Conservation (phyloP, 1,284 basidiomycete species). For the Cystobasidium sp. region DNA sequence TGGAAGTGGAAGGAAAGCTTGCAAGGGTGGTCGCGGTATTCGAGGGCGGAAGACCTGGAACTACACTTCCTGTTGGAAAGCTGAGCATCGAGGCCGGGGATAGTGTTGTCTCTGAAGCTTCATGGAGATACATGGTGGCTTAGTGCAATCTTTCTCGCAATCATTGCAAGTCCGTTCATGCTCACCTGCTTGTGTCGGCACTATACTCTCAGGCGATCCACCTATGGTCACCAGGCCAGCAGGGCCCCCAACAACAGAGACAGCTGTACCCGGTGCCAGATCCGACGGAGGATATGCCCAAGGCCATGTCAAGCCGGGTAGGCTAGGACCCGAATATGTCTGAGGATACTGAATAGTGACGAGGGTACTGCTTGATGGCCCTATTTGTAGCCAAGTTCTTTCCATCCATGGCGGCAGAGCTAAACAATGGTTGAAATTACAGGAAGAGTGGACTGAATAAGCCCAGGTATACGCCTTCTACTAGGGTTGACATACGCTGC, state of each 20-base stretch:
- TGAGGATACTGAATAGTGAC: conserved; percentile 36
- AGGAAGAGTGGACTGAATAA: neutral
- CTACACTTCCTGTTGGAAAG: no score
- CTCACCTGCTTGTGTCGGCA: no score
- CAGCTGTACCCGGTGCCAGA: conserved; percentile 2
- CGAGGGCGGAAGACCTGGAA: no score
- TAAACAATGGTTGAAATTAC: neutral
- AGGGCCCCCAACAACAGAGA: conserved; percentile 32
- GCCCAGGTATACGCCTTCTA: neutral
- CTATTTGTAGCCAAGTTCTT: conserved; percentile 15
- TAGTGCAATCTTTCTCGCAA: no score
- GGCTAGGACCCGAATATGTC: conserved; percentile 28
- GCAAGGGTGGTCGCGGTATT: no score
- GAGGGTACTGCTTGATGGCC: conserved; percentile 17
- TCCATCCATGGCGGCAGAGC: conserved; percentile 40
- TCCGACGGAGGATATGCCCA: conserved; percentile 17
- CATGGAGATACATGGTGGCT: no score
- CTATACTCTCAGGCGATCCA: neutral
- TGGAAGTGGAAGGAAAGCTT: no score
- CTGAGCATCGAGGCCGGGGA: no score
- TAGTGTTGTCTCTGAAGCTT: no score
- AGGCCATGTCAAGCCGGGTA: conserved; percentile 33
- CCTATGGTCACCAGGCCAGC: conserved; percentile 6
- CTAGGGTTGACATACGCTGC: conserved; percentile 12
- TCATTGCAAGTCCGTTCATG: no score